Conservation (phyloP, 257 asterid genomes). For the Leonotis leonurus region DNA sequence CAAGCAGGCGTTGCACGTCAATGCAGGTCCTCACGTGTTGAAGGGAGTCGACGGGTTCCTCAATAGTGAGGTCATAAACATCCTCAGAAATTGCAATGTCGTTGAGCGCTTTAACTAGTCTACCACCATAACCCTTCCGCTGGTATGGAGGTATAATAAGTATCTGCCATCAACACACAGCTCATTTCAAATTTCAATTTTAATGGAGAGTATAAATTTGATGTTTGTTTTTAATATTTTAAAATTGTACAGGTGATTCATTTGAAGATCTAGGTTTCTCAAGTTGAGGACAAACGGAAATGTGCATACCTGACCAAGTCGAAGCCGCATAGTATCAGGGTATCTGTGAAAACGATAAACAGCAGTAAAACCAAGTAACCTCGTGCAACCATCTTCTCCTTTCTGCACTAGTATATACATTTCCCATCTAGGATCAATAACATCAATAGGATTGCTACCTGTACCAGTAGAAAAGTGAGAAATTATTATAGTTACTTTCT, state of each 20-base stretch:
- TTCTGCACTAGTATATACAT: constrained; percentile 57
- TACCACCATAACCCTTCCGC: constrained; percentile 71
- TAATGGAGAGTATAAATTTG: background rate
- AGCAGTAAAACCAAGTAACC: constrained; percentile 76
- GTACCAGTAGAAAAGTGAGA: constrained; percentile 24
- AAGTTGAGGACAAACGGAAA: background rate
- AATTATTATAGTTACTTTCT: background rate
- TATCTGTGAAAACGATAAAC: constrained; percentile 75
- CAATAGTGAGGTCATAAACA: constrained; percentile 76
- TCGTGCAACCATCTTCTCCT: constrained; percentile 22
- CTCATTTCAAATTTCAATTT: constrained; percentile 5
- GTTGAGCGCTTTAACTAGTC: constrained; percentile 62
- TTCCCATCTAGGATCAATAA: constrained; percentile 90
- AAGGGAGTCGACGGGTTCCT: constrained; percentile 88
- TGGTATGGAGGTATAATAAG: constrained; percentile 78
- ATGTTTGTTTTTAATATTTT: background rate
- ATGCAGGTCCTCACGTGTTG: constrained; percentile 78
- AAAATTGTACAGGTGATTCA: background rate
- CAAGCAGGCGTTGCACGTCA: constrained; percentile 69
- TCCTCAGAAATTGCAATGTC: constrained; percentile 52
- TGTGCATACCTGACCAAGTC: constrained; percentile 89
- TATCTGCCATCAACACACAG: constrained; percentile 45
- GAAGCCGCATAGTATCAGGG: constrained; percentile 61
- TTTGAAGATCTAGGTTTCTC: background rate
- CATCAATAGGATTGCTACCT: constrained; percentile 98